phyloP scores from a whole-genome alignment of 2,329 filamentous ascomycete species.

The Diaporthe citrichinensis region DNA sequence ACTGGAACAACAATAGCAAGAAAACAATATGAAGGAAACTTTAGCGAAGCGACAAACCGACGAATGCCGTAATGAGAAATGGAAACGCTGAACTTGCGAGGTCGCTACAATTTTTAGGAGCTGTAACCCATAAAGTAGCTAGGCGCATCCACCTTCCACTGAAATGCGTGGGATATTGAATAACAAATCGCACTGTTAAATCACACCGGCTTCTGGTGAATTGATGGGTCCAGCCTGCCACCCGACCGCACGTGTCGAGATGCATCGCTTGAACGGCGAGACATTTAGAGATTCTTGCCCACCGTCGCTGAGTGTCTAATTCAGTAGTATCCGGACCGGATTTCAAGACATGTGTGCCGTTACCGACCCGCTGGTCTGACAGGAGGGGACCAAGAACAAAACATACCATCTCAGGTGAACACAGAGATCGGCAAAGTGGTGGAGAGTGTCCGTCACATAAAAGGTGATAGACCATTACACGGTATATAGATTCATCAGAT shows the following conservation, averaged over 20 bases:
- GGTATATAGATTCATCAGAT: background rate
- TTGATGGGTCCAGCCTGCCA: background rate
- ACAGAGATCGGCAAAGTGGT: background rate
- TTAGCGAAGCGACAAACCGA: background rate
- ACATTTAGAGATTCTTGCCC: too few relatives aligned
- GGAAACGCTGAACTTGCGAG: background rate
- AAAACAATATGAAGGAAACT: background rate
- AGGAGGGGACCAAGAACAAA: background rate
- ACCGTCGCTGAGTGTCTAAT: background rate
- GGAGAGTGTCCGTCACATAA: background rate
- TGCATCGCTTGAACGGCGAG: too few relatives aligned
- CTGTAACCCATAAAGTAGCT: background rate
- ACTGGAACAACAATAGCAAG: background rate
- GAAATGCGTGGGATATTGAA: fast-evolving
- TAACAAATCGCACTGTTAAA: background rate
- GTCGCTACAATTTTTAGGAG: background rate
- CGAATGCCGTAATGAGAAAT: background rate
- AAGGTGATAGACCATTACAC: background rate
- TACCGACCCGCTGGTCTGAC: background rate
- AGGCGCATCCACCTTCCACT: background rate
- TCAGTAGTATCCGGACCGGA: background rate
- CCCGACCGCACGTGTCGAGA: background rate
- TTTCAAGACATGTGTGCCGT: background rate
- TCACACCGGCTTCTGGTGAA: background rate
- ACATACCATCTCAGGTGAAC: background rate